Evolutionary conservation across 2,329 filamentous ascomycete genomes (phyloP).

Genomic region (Colletotrichum magnum): DNA sequence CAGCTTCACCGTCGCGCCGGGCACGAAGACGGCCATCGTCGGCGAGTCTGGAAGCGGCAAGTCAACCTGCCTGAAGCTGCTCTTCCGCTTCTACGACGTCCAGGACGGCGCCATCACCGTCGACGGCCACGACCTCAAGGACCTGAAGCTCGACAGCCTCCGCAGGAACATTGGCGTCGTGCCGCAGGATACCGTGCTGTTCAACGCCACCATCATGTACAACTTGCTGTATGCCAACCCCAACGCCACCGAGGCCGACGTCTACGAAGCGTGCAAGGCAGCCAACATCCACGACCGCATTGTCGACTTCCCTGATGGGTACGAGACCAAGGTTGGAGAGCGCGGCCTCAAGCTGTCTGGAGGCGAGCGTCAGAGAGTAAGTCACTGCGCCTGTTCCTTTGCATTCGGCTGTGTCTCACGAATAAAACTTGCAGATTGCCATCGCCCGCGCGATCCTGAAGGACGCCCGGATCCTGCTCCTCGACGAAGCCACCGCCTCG

Average conservation of each 20-base stretch:
- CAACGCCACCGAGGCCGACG: conserved; percentile 62
- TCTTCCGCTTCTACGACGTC: conserved; percentile 67
- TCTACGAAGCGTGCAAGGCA: conserved; percentile 65
- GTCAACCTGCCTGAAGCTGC: conserved; percentile 63
- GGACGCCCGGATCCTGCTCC: conserved; percentile 76
- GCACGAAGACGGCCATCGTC: conserved; percentile 62
- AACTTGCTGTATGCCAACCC: conserved; percentile 68
- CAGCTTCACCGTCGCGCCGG: conserved; percentile 58
- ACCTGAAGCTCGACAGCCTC: conserved; percentile 56
- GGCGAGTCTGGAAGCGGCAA: conserved; percentile 63
- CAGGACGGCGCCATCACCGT: conserved; percentile 60
- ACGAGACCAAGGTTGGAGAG: conserved; percentile 67
- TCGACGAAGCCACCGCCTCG: conserved; percentile 81
- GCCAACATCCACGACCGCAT: conserved; percentile 70
- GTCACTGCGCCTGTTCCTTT: conserved; percentile 23
- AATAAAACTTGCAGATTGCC: conserved; percentile 54
- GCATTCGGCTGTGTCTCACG: not conserved
- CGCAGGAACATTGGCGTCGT: conserved; percentile 60
- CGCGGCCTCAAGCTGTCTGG: conserved; percentile 69
- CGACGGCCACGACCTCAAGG: conserved; percentile 60
- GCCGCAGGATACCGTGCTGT: conserved; percentile 61
- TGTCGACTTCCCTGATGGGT: conserved; percentile 66
- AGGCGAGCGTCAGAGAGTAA: conserved; percentile 71
- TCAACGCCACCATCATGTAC: conserved; percentile 70
- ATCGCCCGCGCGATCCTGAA: conserved; percentile 78